These are phyloP conservation scores for Craspedostauros australis DNA, from an alignment of 108 stramenopile species.

Conservation along the genomic window DNA sequence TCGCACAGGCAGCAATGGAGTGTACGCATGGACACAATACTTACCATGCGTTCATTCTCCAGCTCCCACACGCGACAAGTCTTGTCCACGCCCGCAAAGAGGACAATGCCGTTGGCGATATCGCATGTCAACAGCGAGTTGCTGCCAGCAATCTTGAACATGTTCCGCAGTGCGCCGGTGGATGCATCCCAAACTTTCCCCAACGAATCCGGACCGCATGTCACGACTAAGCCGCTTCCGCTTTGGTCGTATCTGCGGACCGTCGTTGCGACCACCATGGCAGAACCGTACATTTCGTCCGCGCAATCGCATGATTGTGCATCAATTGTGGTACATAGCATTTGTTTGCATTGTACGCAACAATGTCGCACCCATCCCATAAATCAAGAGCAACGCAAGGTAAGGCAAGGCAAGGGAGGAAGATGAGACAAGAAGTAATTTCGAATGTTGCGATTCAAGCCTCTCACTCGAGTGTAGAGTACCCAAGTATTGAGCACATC, in stretches of 20 bases:
- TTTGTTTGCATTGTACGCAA: background rate
- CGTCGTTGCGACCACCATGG: no score
- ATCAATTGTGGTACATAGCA: no score
- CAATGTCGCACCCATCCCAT: no score
- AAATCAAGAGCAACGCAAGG: no score
- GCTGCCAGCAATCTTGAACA: conserved; percentile 44
- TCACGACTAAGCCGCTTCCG: conserved; percentile 56
- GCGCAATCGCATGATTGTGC: conserved; percentile 13
- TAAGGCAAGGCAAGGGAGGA: no score
- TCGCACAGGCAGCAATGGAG: no score
- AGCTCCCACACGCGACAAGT: conserved; percentile 82
- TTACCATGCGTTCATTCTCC: conserved; percentile 63
- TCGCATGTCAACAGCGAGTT: conserved; percentile 66
- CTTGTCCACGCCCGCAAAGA: conserved; percentile 71
- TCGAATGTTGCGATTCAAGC: no score
- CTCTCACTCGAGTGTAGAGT: no score
- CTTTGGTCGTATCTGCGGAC: conserved; percentile 43
- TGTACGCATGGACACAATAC: conserved; percentile 1
- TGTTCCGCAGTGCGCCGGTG: conserved; percentile 51
- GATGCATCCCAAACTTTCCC: conserved; percentile 76
- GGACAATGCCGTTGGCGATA: conserved; percentile 54
- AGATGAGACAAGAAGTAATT: no score
- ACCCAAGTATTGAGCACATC: no score
- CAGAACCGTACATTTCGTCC: no score
- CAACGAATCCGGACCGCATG: conserved; percentile 57